Evolutionary conservation across 2,329 filamentous ascomycete genomes (phyloP).

Genomic region (Pseudocercospora fijiensis): DNA sequence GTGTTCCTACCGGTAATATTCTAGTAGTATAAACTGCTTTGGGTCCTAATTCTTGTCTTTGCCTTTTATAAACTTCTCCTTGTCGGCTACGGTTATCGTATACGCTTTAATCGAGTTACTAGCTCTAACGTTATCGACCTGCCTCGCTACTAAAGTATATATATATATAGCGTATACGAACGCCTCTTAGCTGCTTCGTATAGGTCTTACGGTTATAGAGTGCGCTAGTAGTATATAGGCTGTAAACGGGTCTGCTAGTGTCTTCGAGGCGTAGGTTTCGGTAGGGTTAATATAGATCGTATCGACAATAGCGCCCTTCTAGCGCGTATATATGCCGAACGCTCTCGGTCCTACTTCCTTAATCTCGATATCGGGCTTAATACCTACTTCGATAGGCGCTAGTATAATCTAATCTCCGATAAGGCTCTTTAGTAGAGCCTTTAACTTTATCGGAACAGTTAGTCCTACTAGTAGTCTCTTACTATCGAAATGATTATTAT

Average conservation of each 20-base stretch:
- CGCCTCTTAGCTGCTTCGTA: background rate
- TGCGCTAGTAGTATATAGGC: too few relatives aligned
- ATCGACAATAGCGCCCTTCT: too few relatives aligned
- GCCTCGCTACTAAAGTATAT: background rate
- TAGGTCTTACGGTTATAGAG: background rate
- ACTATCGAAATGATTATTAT: background rate
- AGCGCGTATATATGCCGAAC: too few relatives aligned
- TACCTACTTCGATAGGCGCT: too few relatives aligned
- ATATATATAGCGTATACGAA: background rate
- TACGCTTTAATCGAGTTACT: background rate
- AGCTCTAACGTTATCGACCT: background rate
- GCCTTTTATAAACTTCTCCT: constrained; percentile 3
- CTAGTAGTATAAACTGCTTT: background rate
- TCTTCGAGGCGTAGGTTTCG: too few relatives aligned
- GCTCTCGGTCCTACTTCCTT: too few relatives aligned
- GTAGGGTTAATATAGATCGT: too few relatives aligned
- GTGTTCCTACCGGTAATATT: background rate
- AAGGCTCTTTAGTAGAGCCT: background rate
- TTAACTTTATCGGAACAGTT: background rate
- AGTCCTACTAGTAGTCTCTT: background rate
- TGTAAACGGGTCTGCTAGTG: too few relatives aligned
- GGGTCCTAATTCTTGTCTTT: background rate
- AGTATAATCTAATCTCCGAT: too few relatives aligned
- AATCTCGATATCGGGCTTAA: too few relatives aligned
- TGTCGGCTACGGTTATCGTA: background rate